A percentile compares a stretch with the other conserved stretches of the same genome.
These are phyloP conservation scores for Medicago lupulina DNA, from an alignment of 306 rosid species.

Conservation along the genomic window DNA sequence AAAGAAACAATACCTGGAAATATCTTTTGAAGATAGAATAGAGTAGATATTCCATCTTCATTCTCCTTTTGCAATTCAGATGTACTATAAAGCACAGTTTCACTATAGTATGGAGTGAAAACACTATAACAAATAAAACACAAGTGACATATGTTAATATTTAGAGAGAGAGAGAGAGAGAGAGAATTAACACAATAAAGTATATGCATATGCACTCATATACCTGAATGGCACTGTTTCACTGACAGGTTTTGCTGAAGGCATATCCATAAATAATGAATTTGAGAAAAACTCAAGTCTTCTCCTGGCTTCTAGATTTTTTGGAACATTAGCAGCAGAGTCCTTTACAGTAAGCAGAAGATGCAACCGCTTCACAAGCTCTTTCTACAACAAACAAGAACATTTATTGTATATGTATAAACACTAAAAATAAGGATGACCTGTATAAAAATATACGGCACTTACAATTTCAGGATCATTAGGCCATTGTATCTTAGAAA, in stretches of 20 bases:
- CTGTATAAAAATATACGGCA: neutral
- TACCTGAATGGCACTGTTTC: slow-evolving; percentile 92
- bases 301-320: slow-evolving; percentile 98
- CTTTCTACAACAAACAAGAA: slow-evolving; percentile 60
- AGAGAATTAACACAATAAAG: slow-evolving; percentile 30
- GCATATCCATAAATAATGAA: slow-evolving; percentile 97
- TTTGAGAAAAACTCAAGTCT: slow-evolving; percentile 91
- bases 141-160: slow-evolving; percentile 30
- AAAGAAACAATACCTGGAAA: slow-evolving; percentile 72
- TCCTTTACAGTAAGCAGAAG: slow-evolving; percentile 96
- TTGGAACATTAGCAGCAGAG: slow-evolving; percentile 88
- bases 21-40: slow-evolving; percentile 97
- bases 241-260: slow-evolving; percentile 92
- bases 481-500: slow-evolving; percentile 83
- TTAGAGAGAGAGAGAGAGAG: slow-evolving; percentile 3
- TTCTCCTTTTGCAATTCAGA: slow-evolving; percentile 87
- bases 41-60: slow-evolving; percentile 90
- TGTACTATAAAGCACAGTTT: slow-evolving; percentile 89
- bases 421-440: neutral
- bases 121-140: slow-evolving; percentile 63
- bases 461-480: slow-evolving; percentile 87
- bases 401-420: slow-evolving; percentile 2
- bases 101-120: slow-evolving; percentile 98
- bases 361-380: slow-evolving; percentile 89
- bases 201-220: slow-evolving; percentile 35